A percentile compares a stretch with the other conserved stretches of the same genome.
These are phyloP conservation scores for Massariosphaeria phaeospora DNA, from an alignment of 495 filamentous ascomycete genomes.

Conservation along the genomic window DNA sequence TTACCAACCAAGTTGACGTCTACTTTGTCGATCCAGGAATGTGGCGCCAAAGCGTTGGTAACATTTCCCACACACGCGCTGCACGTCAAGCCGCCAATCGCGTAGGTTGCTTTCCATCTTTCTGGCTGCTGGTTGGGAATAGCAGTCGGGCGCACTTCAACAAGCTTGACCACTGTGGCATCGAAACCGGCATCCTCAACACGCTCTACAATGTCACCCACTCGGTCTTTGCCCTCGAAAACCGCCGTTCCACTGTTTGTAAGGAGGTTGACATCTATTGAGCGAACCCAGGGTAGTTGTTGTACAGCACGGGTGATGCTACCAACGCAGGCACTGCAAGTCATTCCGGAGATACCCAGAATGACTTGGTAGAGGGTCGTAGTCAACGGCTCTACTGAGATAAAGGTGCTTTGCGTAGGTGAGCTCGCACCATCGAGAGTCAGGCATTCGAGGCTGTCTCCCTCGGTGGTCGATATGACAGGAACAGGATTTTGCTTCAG, in stretches of 20 bases:
- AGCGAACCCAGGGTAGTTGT: constrained; percentile 49
- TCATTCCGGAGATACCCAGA: constrained; percentile 59
- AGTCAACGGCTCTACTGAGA: constrained; percentile 14
- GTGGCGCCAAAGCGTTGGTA: constrained; percentile 57
- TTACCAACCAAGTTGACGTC: constrained; percentile 68
- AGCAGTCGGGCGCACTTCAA: constrained; percentile 9
- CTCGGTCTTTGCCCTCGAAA: constrained; percentile 45
- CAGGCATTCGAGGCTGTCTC: neutral
- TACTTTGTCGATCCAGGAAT: constrained; percentile 58
- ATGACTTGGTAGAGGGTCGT: constrained; percentile 40
- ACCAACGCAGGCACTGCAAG: constrained; percentile 58
- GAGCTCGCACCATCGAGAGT: neutral
- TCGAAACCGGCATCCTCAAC: constrained; percentile 57
- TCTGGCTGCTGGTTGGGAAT: constrained; percentile 10
- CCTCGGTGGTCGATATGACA: neutral
- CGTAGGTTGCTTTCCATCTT: constrained; percentile 52
- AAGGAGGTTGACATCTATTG: constrained; percentile 54
- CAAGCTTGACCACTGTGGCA: constrained; percentile 47
- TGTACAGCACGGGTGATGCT: constrained; percentile 50
- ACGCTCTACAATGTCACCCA: constrained; percentile 44
- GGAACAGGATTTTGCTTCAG: constrained; percentile 13
- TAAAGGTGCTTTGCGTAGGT: constrained; percentile 10
- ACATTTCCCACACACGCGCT: constrained; percentile 65
- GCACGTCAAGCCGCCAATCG: constrained; percentile 83
- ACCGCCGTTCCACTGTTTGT: constrained; percentile 53